Percentiles rank a stretch among this genome's conserved stretches.
These are phyloP conservation scores for Pseudocercospora macadamiae DNA, from an alignment of 2,329 filamentous ascomycete genomes.

Conservation along the genomic window DNA sequence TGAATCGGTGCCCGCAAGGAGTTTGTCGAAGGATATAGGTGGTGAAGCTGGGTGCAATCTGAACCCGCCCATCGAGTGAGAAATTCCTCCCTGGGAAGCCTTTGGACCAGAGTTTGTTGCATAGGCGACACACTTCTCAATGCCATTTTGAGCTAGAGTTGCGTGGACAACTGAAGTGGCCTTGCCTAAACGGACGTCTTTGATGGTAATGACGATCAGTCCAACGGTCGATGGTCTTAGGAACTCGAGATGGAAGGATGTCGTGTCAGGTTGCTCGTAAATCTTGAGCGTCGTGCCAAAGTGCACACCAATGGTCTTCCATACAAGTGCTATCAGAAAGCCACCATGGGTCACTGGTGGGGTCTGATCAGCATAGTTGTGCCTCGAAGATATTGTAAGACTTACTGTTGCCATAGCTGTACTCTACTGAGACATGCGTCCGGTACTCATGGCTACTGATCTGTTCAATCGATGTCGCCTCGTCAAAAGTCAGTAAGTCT, in stretches of 20 bases:
- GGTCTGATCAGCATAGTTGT: neutral
- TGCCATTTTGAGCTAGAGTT: slow-evolving; percentile 2
- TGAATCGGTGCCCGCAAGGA: slow-evolving; percentile 17
- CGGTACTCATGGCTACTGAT: slow-evolving; percentile 22
- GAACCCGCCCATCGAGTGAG: no score
- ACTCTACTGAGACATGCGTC: slow-evolving; percentile 19
- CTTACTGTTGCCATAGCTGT: slow-evolving; percentile 12
- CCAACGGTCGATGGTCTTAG: slow-evolving; percentile 22
- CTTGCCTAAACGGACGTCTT: slow-evolving; percentile 17
- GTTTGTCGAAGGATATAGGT: slow-evolving; percentile 19
- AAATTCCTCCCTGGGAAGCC: no score
- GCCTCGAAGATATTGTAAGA: neutral
- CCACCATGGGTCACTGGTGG: slow-evolving; percentile 25
- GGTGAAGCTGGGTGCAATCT: slow-evolving; percentile 8
- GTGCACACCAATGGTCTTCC: slow-evolving; percentile 17
- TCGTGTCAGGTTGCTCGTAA: slow-evolving; percentile 21
- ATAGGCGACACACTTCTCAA: slow-evolving; percentile 8
- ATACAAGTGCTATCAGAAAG: slow-evolving; percentile 19
- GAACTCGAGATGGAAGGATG: slow-evolving; percentile 23
- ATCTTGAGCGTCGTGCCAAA: slow-evolving; percentile 18
- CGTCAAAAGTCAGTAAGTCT: slow-evolving; percentile 20
- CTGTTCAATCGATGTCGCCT: slow-evolving; percentile 13
- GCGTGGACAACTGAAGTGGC: slow-evolving; percentile 14
- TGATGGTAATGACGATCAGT: slow-evolving; percentile 11
- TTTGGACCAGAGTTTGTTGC: slow-evolving; percentile 10